These are phyloP conservation scores for Fusarium sp. DNA, from an alignment of 2,329 filamentous ascomycete genomes.

Conservation along the genomic window DNA sequence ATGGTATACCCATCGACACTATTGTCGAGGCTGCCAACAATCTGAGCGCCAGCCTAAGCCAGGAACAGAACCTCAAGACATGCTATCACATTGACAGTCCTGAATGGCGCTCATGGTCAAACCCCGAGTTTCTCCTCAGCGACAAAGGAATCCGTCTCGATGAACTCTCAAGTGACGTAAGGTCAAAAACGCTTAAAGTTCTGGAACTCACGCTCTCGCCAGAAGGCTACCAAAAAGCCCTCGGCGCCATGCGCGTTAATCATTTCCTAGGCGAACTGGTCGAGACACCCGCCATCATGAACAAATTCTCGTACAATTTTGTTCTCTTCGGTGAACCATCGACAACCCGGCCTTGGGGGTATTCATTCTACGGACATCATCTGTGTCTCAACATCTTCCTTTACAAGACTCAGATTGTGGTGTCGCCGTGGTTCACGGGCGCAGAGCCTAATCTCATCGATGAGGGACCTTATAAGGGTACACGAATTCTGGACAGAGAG, in stretches of 20 bases:
- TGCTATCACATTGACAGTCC: conserved; percentile 70
- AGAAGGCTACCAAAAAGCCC: conserved; percentile 75
- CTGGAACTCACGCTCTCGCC: conserved; percentile 64
- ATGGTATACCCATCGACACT: conserved; percentile 64
- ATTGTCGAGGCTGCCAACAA: conserved; percentile 62
- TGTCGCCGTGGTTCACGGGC: conserved; percentile 80
- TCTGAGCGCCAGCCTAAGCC: not conserved
- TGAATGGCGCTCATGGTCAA: conserved; percentile 75
- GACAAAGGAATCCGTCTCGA: conserved; percentile 76
- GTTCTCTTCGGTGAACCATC: conserved; percentile 73
- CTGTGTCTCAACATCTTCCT: conserved; percentile 77
- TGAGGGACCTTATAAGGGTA: conserved; percentile 67
- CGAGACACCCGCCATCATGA: conserved; percentile 68
- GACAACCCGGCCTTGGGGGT: conserved; percentile 69
- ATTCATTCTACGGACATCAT: conserved; percentile 80
- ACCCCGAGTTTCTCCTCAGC: conserved; percentile 76
- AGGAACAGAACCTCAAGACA: not conserved
- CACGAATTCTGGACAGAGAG: conserved; percentile 70
- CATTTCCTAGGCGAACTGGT: conserved; percentile 77
- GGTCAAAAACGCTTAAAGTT: not conserved
- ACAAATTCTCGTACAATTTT: conserved; percentile 80
- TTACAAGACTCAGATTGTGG: conserved; percentile 68
- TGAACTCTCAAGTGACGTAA: conserved; percentile 49
- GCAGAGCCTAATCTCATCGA: conserved; percentile 83
- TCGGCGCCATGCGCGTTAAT: conserved; percentile 76